Evolutionary conservation across 164 flowering plant species (phyloP).

Genomic region (Vitis amurensis): DNA sequence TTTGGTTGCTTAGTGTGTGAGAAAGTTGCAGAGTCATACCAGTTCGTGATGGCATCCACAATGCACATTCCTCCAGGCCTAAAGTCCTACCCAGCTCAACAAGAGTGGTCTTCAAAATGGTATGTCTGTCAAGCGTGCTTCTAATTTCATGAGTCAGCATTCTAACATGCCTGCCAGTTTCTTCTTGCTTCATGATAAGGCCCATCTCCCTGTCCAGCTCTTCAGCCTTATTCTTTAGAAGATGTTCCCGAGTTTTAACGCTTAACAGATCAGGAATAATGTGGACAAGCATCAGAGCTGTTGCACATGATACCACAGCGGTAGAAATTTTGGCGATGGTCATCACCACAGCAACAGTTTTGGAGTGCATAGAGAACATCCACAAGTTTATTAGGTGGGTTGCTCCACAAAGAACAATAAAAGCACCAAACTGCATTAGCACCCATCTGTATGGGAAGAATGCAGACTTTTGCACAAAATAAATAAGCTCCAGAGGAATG

Average conservation of each 20-base stretch:
- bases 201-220: constrained; percentile 78
- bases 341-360: constrained; percentile 62
- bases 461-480: constrained; percentile 63
- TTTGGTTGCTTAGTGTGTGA: constrained; percentile 50
- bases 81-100: constrained; percentile 70
- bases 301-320: constrained; percentile 66
- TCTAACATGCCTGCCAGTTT: constrained; percentile 75
- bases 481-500: constrained; percentile 68
- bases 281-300: constrained; percentile 78
- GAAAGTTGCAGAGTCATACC: constrained; percentile 54
- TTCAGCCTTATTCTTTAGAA: constrained; percentile 59
- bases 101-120: constrained; percentile 68
- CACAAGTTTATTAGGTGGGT: constrained; percentile 73
- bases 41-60: constrained; percentile 75
- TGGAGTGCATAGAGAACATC: constrained; percentile 64
- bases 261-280: constrained; percentile 69
- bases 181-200: constrained; percentile 67
- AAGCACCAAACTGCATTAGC: constrained; percentile 79
- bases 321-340: constrained; percentile 58
- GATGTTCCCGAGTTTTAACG: constrained; percentile 57
- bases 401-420: constrained; percentile 73
- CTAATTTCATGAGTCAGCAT: constrained; percentile 84
- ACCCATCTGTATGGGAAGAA: constrained; percentile 83
- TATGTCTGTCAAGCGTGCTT: constrained; percentile 69
- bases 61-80: constrained; percentile 67